Base-by-base conservation (phyloP, 2,329 filamentous ascomycete genomes). In the Monosporascus sp. region DNA sequence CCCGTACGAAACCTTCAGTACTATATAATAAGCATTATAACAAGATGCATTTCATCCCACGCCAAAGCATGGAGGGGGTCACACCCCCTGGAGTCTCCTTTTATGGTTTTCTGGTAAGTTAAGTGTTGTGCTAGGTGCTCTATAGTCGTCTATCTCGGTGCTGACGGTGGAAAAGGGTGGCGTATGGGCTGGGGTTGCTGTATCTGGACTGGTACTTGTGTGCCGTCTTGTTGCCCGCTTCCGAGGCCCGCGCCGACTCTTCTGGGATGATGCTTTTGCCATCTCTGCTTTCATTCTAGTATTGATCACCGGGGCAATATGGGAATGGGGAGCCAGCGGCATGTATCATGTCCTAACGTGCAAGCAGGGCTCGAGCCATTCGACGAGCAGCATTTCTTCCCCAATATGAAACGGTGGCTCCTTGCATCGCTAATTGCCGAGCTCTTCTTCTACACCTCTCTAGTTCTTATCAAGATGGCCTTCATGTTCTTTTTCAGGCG, bases 401-500 rank as follows among this genome's bases (percentile, higher is more conserved):
- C 3, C 11, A 2, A 20, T 2, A 38, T 47, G 34, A 20, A 25
- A 18, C 44, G 20, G 5, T 48, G 45, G 31, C 36, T 47, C n/a
- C 3, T 25, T 31, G 44, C 25, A 2, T 48, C 42, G 14, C 18
- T 47, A n/a, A 27, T 47, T 2, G 45, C 25, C 25, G 5, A 5
- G 25, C 5, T 54, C 24, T 37, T 44, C 18, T 57, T 53, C 34
- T 55, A 57, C 18, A 50, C 48, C 9, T 25, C 38, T 14, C 34
- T 57, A 9, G 2, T 44, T 8, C 9, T 38, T 7, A 22, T 57
- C 36, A 57, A 55, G 37, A 11, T 57, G 2, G 45, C 53, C 1
- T 48, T 52, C 18, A 18, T 57, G 5, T 48, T 55, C 22, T 55
- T 55, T 37, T 57, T 55, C 38, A 25, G 38, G 37, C 18, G 55